A percentile compares a stretch with the other conserved stretches of the same genome.
Conservation (phyloP, 306 rosid species). For the Quercus aquifolioides region DNA sequence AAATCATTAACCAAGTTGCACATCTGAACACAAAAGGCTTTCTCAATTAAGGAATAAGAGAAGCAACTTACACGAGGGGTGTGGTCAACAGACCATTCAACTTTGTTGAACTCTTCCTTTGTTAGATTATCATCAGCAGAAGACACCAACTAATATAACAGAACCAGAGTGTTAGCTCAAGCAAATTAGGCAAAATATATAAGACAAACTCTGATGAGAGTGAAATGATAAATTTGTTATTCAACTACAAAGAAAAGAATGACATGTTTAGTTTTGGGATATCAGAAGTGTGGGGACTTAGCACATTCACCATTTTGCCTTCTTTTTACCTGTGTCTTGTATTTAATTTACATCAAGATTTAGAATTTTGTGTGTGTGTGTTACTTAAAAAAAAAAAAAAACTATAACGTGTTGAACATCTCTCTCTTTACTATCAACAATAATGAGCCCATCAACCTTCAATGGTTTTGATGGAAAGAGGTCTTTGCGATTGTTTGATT, state of each 20-base stretch:
- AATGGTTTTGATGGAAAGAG: background rate
- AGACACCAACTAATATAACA: constrained; percentile 51
- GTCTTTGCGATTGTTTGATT: background rate
- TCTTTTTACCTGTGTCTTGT: background rate
- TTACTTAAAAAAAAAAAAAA: no score
- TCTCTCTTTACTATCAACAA: background rate
- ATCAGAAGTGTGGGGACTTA: background rate
- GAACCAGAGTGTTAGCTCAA: constrained; percentile 15
- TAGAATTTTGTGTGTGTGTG: no score
- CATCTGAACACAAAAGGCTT: background rate
- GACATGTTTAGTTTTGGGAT: background rate
- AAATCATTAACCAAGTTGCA: background rate
- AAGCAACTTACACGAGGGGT: constrained; percentile 64
- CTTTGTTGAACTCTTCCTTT: constrained; percentile 79
- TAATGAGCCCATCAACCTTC: background rate
- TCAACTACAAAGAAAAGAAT: background rate
- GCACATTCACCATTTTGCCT: background rate
- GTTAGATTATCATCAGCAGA: constrained; percentile 35
- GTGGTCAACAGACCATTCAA: constrained; percentile 75
- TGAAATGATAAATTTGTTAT: background rate
- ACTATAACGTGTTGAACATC: background rate
- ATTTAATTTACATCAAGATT: background rate
- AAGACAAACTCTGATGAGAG: background rate
- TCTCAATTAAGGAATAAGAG: constrained; percentile 11
- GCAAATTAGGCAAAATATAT: constrained; percentile 13